These are phyloP conservation scores for Taphrina populina DNA, from an alignment of 1,139 yeast species.

Conservation along the genomic window DNA sequence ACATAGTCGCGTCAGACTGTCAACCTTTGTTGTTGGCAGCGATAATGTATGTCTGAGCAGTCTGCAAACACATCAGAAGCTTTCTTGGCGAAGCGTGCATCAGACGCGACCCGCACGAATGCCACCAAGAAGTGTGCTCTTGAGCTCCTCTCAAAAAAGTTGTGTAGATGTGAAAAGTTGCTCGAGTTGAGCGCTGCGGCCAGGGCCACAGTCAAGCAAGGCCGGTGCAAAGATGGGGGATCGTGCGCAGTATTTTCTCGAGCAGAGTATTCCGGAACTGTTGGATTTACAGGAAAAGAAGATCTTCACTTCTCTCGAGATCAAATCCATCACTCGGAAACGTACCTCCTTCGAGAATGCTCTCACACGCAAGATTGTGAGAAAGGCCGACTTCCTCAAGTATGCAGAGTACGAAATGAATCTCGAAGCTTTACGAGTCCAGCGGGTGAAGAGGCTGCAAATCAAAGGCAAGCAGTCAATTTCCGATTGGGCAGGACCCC, in stretches of 20 bases:
- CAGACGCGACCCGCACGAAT: too few relatives aligned
- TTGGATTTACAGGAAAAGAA: slow-evolving; percentile 83
- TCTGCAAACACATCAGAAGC: too few relatives aligned
- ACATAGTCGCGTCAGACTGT: too few relatives aligned
- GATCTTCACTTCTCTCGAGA: slow-evolving; percentile 63
- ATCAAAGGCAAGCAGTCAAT: slow-evolving; percentile 54
- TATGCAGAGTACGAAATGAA: slow-evolving; percentile 81
- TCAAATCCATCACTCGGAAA: slow-evolving; percentile 81
- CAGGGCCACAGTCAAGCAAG: too few relatives aligned
- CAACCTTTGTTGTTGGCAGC: too few relatives aligned
- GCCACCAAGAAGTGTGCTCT: too few relatives aligned
- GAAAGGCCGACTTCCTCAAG: slow-evolving; percentile 70
- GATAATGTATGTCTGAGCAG: too few relatives aligned
- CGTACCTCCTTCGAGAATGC: slow-evolving; percentile 95
- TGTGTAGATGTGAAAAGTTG: too few relatives aligned
- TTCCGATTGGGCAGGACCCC: slow-evolving; percentile 84
- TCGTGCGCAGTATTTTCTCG: slow-evolving; percentile 72
- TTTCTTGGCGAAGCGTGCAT: too few relatives aligned
- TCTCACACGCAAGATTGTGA: slow-evolving; percentile 78
- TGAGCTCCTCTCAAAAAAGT: too few relatives aligned
- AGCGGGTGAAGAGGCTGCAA: slow-evolving; percentile 54
- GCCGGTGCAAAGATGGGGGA: too few relatives aligned
- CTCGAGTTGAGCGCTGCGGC: too few relatives aligned
- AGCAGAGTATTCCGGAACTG: slow-evolving; percentile 84
- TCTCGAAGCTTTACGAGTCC: slow-evolving; percentile 72